Evolutionary conservation across 768 basidiomycete genomes (phyloP).

Genomic region (Trichaptum fuscoviolaceum): DNA sequence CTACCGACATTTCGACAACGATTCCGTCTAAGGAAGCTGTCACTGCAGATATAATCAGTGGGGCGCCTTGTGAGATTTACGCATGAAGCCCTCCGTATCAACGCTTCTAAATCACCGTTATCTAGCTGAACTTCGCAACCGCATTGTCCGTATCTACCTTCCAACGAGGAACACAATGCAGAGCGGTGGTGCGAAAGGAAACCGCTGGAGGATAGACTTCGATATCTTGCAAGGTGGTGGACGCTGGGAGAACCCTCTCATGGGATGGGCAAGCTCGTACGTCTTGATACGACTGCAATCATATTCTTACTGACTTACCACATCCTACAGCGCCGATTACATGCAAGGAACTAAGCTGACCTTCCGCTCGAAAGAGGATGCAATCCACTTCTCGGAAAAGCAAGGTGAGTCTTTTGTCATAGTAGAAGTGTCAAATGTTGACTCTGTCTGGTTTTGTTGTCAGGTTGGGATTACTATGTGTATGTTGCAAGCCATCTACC

Average conservation of each 20-base stretch:
- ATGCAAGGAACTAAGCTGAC: constrained; percentile 85
- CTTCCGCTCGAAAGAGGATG: constrained; percentile 86
- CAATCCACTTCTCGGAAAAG: constrained; percentile 93
- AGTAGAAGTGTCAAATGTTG: not conserved
- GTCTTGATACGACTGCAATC: constrained; percentile 23
- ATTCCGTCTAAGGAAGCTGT: constrained; percentile 51
- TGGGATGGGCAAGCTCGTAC: constrained; percentile 95
- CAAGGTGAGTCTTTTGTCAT: constrained; percentile 54
- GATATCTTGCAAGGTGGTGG: constrained; percentile 86
- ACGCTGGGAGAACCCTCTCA: constrained; percentile 96
- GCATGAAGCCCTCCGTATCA: not conserved
- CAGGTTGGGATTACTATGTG: constrained; percentile 93
- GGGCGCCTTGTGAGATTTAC: constrained; percentile 65
- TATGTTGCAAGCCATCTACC: constrained; percentile 36
- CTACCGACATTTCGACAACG: constrained; percentile 37
- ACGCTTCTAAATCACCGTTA: not conserved
- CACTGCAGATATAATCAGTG: constrained; percentile 79
- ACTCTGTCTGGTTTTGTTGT: not conserved
- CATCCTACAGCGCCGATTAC: constrained; percentile 72
- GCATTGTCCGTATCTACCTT: constrained; percentile 87
- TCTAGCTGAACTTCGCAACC: constrained; percentile 77
- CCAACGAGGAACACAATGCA: constrained; percentile 95
- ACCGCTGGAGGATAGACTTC: constrained; percentile 93
- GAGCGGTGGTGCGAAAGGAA: constrained; percentile 78
- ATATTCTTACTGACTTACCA: not conserved